Evolutionary conservation across 805 yeast species (phyloP), one percentile per base, ranked within the genome.

Genomic region (Saturnispora gosingensis): DNA sequence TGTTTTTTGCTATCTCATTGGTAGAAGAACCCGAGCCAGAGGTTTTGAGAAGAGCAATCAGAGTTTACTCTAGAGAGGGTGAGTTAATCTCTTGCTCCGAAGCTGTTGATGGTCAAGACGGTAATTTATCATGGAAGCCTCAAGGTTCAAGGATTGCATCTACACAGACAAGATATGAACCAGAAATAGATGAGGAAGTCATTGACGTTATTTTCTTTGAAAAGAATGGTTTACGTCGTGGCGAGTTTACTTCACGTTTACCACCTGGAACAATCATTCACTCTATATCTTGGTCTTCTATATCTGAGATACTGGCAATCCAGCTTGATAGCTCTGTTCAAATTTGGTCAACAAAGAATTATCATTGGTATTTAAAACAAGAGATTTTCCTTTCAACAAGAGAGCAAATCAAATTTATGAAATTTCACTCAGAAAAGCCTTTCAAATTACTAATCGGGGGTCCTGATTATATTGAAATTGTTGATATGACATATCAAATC

Each of bases 331-430:
- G 81, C 58, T 70, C 78, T 15, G 75, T 93, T n/a, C 95, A 85
- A 63, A 67, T 93, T 24, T 93, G 97, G 97, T 82, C 95, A 1
- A 74, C 86, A 3, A 89, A 87, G 63, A 93, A 93, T 67, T 93
- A 90, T 67, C 95, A 90, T 63, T 93, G 99, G 99, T 89, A 86
- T 67, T 73, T 90, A 59, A 93, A 93, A 62, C 95, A 86, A 66
- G 95, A 85, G 61, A 67, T 90, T 2, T 59, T 59, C 51, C 64
- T 72, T 9, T 56, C 60, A 32, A 53, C 52, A 2, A 64, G 61
- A 24, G 67, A 64, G 36, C 61, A 66, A 36, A 67, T 77, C 24
- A 18, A 57, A 5, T 81, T 75, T 60, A 70, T 78, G 47, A 78
- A 75, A 61, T 93, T 96, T 82, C 97, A 91, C 63, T 91, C 95